Evolutionary conservation across 495 filamentous ascomycete genomes (phyloP).

Genomic region (Penicillium maclennaniae): DNA sequence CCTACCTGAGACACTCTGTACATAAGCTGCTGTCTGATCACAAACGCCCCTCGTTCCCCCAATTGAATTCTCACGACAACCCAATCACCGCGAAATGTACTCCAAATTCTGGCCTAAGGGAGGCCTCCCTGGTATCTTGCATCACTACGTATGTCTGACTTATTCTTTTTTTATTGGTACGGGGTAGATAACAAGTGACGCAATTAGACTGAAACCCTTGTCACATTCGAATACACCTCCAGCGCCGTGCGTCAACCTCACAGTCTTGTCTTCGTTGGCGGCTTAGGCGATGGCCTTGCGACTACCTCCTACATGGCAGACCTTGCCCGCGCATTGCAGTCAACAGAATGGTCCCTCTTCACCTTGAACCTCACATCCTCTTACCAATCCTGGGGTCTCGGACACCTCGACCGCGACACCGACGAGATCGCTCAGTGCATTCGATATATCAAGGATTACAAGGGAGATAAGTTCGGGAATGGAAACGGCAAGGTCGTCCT

Average conservation of each 20-base stretch:
- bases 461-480: slow-evolving; percentile 32
- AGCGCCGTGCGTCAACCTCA: slow-evolving; percentile 43
- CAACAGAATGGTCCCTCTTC: slow-evolving; percentile 58
- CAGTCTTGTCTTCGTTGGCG: slow-evolving; percentile 75
- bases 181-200: background rate
- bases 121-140: slow-evolving; percentile 51
- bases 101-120: slow-evolving; percentile 50
- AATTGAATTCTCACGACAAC: background rate
- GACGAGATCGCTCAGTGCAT: slow-evolving; percentile 69
- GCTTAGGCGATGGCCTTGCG: slow-evolving; percentile 75
- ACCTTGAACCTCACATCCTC: slow-evolving; percentile 59
- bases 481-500: slow-evolving; percentile 61
- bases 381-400: slow-evolving; percentile 69
- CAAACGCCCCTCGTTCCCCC: background rate
- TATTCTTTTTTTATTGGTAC: background rate
- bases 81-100: slow-evolving; percentile 27
- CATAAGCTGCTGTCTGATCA: background rate
- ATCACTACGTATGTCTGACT: slow-evolving; percentile 46
- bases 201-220: slow-evolving; percentile 42
- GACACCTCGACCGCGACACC: slow-evolving; percentile 64
- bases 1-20: background rate
- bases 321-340: slow-evolving; percentile 52
- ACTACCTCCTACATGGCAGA: slow-evolving; percentile 58
- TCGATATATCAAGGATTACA: slow-evolving; percentile 58
- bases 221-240: slow-evolving; percentile 43